A percentile compares a stretch with the other conserved stretches of the same genome.
These are phyloP conservation scores for Arabidopsis lyrata DNA, from an alignment of 441 rosid genomes.

Conservation along the genomic window DNA sequence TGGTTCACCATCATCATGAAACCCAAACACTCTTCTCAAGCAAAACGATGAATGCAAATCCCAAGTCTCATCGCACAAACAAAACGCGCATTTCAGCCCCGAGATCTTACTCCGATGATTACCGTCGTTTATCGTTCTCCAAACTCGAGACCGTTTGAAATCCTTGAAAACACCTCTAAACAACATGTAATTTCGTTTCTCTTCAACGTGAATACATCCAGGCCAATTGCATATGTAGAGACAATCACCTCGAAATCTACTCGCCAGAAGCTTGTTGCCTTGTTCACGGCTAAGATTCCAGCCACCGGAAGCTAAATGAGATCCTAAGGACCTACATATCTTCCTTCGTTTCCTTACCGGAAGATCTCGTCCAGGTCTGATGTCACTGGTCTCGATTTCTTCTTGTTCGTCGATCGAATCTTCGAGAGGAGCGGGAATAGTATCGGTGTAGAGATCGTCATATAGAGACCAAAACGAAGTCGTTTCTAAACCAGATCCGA, in stretches of 20 bases:
- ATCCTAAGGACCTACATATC: conserved; percentile 52
- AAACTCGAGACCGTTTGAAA: conserved; percentile 77
- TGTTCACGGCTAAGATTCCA: conserved; percentile 88
- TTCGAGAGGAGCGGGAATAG: conserved; percentile 63
- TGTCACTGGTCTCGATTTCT: conserved; percentile 38
- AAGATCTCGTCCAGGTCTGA: conserved; percentile 45
- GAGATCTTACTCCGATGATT: conserved; percentile 56
- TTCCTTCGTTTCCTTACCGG: conserved; percentile 57
- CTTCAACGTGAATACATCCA: conserved; percentile 80
- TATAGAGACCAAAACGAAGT: conserved; percentile 75
- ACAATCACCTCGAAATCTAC: conserved; percentile 87
- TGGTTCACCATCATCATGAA: conserved; percentile 95
- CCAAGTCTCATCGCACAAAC: conserved; percentile 82
- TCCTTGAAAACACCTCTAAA: conserved; percentile 91
- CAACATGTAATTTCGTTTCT: conserved; percentile 88
- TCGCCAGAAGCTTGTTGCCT: conserved; percentile 87
- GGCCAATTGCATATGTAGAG: conserved; percentile 94
- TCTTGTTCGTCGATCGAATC: conserved; percentile 1
- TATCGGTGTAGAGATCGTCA: conserved; percentile 88
- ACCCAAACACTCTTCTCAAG: conserved; percentile 77
- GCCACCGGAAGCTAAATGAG: conserved; percentile 80
- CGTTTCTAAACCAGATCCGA: conserved; percentile 41
- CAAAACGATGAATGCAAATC: conserved; percentile 93
- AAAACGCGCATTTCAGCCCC: conserved; percentile 80
- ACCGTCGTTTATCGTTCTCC: conserved; percentile 90